A percentile compares a stretch with the other conserved stretches of the same genome.
These are phyloP conservation scores for Nigrograna mackinnonii DNA, from an alignment of 2,329 filamentous ascomycete genomes.

Conservation along the genomic window DNA sequence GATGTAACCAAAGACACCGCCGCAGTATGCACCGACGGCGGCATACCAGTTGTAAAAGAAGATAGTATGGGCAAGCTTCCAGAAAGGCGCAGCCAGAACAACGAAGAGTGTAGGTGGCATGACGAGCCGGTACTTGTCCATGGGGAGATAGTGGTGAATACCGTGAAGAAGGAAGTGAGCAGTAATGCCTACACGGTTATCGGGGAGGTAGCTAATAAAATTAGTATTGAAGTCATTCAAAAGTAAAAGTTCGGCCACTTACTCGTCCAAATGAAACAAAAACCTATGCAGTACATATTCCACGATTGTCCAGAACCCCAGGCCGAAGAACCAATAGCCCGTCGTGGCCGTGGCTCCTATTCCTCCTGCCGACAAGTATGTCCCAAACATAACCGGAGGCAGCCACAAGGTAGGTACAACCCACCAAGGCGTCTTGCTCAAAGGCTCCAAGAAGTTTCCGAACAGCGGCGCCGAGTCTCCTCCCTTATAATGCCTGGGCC, in stretches of 20 bases:
- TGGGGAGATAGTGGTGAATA: constrained; percentile 98
- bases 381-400: constrained; percentile 76
- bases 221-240: constrained; percentile 2
- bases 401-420: constrained; percentile 83
- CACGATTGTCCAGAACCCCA: constrained; percentile 84
- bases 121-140: constrained; percentile 96
- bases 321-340: constrained; percentile 69
- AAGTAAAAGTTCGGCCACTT: constrained; percentile 46
- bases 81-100: constrained; percentile 84
- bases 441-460: constrained; percentile 97
- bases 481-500: constrained; percentile 93
- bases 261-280: constrained; percentile 92
- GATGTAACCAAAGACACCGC: constrained; percentile 92
- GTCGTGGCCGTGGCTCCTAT: constrained; percentile 55
- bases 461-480: constrained; percentile 92
- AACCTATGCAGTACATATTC: constrained; percentile 90
- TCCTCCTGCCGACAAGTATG: constrained; percentile 65
- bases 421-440: constrained; percentile 95
- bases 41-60: constrained; percentile 87
- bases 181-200: constrained; percentile 86
- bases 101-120: constrained; percentile 94
- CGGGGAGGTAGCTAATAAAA: constrained; percentile 77
- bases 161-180: constrained; percentile 93
- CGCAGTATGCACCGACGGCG: constrained; percentile 78
- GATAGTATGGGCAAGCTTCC: constrained; percentile 81